Percentiles rank a stretch among this genome's conserved stretches.
These are phyloP conservation scores for Erysimum cheiranthoides DNA, from an alignment of 345 rosid species.

Conservation along the genomic window DNA sequence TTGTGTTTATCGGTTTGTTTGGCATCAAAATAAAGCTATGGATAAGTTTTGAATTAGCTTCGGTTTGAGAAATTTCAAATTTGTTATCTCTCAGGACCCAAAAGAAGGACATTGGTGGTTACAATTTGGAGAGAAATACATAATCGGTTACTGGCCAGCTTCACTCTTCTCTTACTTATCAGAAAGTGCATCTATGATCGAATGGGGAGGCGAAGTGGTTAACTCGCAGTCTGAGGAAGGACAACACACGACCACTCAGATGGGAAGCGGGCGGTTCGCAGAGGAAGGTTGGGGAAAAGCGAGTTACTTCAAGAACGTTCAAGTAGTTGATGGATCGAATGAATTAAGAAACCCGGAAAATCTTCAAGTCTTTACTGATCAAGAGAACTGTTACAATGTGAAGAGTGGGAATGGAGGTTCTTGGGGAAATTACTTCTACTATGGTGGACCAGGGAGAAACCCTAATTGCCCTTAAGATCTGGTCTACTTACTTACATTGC, in stretches of 20 bases:
- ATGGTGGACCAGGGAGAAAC: conserved; percentile 76
- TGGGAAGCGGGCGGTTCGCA: conserved; percentile 78
- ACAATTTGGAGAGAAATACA: conserved; percentile 66
- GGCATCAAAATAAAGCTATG: background rate
- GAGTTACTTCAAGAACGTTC: conserved; percentile 70
- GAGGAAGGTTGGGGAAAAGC: conserved; percentile 70
- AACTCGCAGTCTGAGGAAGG: conserved; percentile 66
- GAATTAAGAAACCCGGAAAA: conserved; percentile 64
- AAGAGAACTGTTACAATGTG: conserved; percentile 71
- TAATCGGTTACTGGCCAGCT: conserved; percentile 77
- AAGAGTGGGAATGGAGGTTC: conserved; percentile 59
- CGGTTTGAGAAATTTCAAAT: background rate
- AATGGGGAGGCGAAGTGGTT: conserved; percentile 85
- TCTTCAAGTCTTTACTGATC: conserved; percentile 62
- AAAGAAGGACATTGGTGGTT: conserved; percentile 86
- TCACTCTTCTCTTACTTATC: conserved; percentile 68
- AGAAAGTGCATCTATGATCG: conserved; percentile 74
- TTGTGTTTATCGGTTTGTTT: conserved; percentile 24
- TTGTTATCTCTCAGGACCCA: conserved; percentile 53
- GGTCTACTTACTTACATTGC: conserved; percentile 24
- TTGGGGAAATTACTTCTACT: conserved; percentile 75
- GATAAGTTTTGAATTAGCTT: background rate
- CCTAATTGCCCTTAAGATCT: conserved; percentile 64
- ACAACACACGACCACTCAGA: conserved; percentile 67
- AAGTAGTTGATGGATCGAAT: conserved; percentile 66